Base-by-base conservation (phyloP, 495 filamentous ascomycete species). In the Ascobolus immersus region DNA sequence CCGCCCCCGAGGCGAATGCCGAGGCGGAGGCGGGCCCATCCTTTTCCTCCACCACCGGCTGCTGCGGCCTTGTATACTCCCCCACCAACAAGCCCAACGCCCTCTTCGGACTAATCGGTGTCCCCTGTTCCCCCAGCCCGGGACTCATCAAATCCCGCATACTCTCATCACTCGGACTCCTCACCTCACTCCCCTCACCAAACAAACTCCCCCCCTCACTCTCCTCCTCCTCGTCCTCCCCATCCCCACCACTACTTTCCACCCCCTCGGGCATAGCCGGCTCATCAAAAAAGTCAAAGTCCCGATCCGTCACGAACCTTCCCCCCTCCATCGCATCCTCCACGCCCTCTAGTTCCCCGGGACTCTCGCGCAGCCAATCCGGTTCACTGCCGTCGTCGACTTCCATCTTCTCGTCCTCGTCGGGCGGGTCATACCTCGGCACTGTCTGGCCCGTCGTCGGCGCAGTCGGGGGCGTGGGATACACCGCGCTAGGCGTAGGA, bases 281-380 rank as follows among this genome's bases (percentile, higher is more conserved):
- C 13, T 47, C 36, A 32, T 50, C 47, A 39, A 50, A 50, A 32
- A 50, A 50, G 17, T 37, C 42, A 23, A 50, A 50, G 23, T 50
- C 47, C 15, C 46, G 39, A 9, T 50, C 47, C 3, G 47, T 50
- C 19, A 50, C 40, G n/a, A n/a, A n/a, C n/a, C n/a, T n/a, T n/a
- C n/a, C n/a, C n/a, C n/a, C n/a, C n/a, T n/a, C n/a, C n/a, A n/a
- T n/a, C n/a, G n/a, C n/a, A n/a, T n/a, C n/a, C n/a, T n/a, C n/a
- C n/a, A n/a, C n/a, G n/a, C n/a, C n/a, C n/a, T n/a, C n/a, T n/a
- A n/a, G n/a, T n/a, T n/a, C n/a, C n/a, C n/a, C n/a, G n/a, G n/a
- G n/a, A n/a, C n/a, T n/a, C n/a, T n/a, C n/a, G n/a, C n/a, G n/a
- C n/a, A n/a, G n/a, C n/a, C n/a, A n/a, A n/a, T n/a, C n/a, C n/a